phyloP scores from a whole-genome alignment of 2,329 filamentous ascomycete genomes.

The Cylindrodendrum hubeiense region DNA sequence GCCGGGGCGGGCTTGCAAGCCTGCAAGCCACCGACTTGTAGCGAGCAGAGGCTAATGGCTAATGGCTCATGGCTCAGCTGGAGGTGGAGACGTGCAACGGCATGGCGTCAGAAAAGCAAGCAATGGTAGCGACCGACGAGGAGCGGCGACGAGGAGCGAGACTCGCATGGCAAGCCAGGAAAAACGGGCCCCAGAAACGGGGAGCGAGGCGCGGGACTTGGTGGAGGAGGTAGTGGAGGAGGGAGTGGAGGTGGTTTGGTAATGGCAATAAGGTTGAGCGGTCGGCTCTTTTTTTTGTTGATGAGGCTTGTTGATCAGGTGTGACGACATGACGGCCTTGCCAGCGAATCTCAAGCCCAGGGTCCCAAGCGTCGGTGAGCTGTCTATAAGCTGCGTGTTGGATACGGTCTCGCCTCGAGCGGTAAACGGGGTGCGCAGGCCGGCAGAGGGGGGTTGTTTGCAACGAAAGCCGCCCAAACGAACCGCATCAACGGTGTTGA shows the following conservation, averaged over 20 bases:
- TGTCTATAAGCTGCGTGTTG: background rate
- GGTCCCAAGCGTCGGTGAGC: background rate
- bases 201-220: conserved; percentile 14
- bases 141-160: background rate
- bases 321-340: background rate
- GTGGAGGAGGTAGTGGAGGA: conserved; percentile 5
- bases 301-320: background rate
- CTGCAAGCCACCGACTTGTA: conserved; percentile 22
- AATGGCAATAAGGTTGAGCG: conserved; percentile 9
- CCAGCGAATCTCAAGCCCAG: background rate
- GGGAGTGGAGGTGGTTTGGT: conserved; percentile 6
- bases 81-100: conserved; percentile 21
- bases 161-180: background rate
- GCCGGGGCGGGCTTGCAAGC: conserved; percentile 13
- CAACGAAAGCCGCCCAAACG: too few relatives aligned
- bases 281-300: conserved; percentile 1
- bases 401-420: background rate
- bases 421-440: background rate
- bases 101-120: conserved; percentile 22
- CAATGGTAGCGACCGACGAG: background rate
- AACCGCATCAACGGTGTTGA: background rate
- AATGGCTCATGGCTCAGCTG: conserved; percentile 12
- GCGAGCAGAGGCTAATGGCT: conserved; percentile 20
- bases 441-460: too few relatives aligned
- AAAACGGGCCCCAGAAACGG: background rate